A percentile compares a stretch with the other conserved stretches of the same genome.
Conservation (phyloP, 2,329 filamentous ascomycete species). For the Pseudocercospora fijiensis region DNA sequence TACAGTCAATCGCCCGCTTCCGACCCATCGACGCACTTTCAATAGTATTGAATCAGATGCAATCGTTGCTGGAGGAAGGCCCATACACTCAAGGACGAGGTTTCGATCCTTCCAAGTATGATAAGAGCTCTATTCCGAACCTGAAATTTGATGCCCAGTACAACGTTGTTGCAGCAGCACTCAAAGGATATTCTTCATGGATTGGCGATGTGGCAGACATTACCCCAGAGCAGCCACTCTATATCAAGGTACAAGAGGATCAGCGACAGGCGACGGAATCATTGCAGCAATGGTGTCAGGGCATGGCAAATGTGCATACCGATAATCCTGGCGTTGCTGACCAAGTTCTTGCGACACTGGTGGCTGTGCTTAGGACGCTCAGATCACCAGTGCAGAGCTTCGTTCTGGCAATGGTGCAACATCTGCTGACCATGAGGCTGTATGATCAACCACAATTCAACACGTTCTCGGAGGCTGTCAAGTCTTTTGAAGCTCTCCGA, state of each 20-base stretch:
- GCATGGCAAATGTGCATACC: conserved; percentile 67
- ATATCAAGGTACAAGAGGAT: conserved; percentile 57
- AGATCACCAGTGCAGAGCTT: conserved; percentile 49
- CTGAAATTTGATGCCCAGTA: conserved; percentile 85
- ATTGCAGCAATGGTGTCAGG: conserved; percentile 66
- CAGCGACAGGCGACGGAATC: conserved; percentile 51
- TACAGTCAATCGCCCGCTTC: conserved; percentile 80
- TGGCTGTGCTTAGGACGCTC: conserved; percentile 34
- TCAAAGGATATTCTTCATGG: conserved; percentile 90
- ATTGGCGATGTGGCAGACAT: conserved; percentile 43
- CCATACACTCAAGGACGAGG: conserved; percentile 69
- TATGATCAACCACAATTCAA: conserved; percentile 63
- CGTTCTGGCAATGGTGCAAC: conserved; percentile 85
- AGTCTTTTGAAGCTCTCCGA: conserved; percentile 80
- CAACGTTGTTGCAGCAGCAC: conserved; percentile 79
- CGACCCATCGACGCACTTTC: conserved; percentile 81
- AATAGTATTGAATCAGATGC: conserved; percentile 79
- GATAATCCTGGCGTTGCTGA: conserved; percentile 49
- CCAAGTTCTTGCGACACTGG: conserved; percentile 34
- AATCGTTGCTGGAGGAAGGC: conserved; percentile 65
- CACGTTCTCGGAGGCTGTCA: conserved; percentile 82
- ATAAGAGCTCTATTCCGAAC: conserved; percentile 68
- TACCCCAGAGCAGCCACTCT: conserved; percentile 47
- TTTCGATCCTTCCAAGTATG: conserved; percentile 56
- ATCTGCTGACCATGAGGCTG: conserved; percentile 83